Percentiles rank a stretch among this genome's conserved stretches.
Evolutionary conservation across 495 filamentous ascomycete genomes (phyloP).

Genomic region (Penicillium chermesinum): DNA sequence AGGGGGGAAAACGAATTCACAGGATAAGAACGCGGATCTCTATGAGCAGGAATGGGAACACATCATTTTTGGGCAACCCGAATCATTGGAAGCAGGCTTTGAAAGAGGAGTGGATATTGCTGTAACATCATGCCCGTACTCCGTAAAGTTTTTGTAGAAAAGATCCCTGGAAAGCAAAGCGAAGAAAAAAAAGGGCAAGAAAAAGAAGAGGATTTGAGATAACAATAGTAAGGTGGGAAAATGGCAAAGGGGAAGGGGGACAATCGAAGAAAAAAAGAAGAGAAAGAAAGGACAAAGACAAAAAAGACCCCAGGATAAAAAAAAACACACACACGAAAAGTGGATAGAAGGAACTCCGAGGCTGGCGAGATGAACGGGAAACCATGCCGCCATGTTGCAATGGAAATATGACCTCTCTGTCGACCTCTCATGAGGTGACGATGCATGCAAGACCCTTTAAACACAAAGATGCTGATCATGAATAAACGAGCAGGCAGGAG

Average conservation of each 20-base stretch:
- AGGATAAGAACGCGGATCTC: constrained; percentile 27
- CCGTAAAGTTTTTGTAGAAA: constrained; percentile 33
- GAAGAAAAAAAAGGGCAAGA: neutral
- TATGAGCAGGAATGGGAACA: constrained; percentile 30
- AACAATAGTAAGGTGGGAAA: constrained; percentile 9
- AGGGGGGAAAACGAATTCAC: constrained; percentile 7
- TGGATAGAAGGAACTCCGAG: constrained; percentile 14
- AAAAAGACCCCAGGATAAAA: too few relatives aligned
- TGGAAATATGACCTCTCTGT: constrained; percentile 15
- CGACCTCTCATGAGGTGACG: constrained; percentile 9
- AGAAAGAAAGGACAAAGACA: too few relatives aligned
- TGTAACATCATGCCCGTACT: constrained; percentile 39
- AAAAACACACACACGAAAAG: neutral
- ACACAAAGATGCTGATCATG: constrained; percentile 23
- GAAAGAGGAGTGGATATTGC: constrained; percentile 29
- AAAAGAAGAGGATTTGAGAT: constrained; percentile 1
- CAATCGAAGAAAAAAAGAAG: neutral
- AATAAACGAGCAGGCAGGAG: constrained; percentile 18
- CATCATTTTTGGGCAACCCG: constrained; percentile 24
- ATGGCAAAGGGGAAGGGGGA: constrained; percentile 4
- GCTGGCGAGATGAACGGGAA: constrained; percentile 11
- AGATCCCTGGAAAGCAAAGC: constrained; percentile 18
- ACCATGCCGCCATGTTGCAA: constrained; percentile 15
- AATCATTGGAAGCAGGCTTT: constrained; percentile 33
- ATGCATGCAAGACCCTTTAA: constrained; percentile 23